Evolutionary conservation across 768 basidiomycete genomes (phyloP).

Genomic region (Boletus vermiculosoides): DNA sequence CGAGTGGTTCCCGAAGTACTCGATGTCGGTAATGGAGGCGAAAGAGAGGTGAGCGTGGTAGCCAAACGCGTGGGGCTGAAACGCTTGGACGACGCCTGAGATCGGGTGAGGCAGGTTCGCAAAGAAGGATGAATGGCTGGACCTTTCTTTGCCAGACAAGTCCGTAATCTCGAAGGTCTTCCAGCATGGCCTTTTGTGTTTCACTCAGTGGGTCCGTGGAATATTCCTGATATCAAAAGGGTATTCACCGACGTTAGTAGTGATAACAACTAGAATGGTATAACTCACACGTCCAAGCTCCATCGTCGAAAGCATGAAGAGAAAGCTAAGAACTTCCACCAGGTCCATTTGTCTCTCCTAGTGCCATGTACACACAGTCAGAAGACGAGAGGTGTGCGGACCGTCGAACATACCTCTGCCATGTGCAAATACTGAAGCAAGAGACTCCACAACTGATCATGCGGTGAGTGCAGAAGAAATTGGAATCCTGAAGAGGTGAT

Average conservation of each 20-base stretch:
- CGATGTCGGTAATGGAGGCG: constrained; percentile 71
- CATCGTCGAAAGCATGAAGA: constrained; percentile 97
- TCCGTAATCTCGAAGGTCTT: constrained; percentile 93
- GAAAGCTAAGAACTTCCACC: constrained; percentile 88
- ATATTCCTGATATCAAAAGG: constrained; percentile 66
- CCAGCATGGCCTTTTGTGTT: constrained; percentile 83
- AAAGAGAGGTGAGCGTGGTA: constrained; percentile 90
- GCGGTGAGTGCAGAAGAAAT: constrained; percentile 91
- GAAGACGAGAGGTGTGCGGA: constrained; percentile 3
- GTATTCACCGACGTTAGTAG: background rate
- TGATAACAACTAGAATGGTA: background rate
- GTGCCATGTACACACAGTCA: constrained; percentile 13
- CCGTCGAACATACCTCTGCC: constrained; percentile 59
- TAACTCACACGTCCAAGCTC: constrained; percentile 79
- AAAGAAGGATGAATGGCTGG: constrained; percentile 24
- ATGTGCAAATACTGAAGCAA: constrained; percentile 86
- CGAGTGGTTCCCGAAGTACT: constrained; percentile 22
- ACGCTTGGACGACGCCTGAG: constrained; percentile 66
- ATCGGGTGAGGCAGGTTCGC: constrained; percentile 10
- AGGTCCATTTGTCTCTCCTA: constrained; percentile 89
- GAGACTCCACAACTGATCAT: constrained; percentile 94
- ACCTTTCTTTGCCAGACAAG: constrained; percentile 87
- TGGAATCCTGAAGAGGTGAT: constrained; percentile 97
- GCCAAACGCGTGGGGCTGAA: constrained; percentile 95
- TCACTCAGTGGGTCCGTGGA: constrained; percentile 75